Conservation (phyloP, 2,329 filamentous ascomycete genomes). For the Trichoderma hamatum region DNA sequence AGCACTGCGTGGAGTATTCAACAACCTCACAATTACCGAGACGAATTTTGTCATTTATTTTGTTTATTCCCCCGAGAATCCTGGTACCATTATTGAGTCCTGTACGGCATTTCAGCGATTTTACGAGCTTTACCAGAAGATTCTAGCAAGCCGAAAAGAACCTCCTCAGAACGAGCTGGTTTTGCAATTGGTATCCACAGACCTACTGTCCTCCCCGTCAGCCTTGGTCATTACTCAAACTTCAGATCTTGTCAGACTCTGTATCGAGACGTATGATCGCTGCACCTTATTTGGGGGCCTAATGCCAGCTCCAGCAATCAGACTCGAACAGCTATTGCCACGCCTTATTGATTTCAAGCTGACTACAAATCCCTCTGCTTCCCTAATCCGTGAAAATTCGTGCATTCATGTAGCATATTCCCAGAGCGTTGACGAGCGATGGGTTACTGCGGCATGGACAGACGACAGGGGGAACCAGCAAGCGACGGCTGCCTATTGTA, state of each 20-base stretch:
- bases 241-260: constrained; percentile 62
- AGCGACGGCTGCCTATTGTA: constrained; percentile 72
- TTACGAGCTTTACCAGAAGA: constrained; percentile 60
- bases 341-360: constrained; percentile 77
- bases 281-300: constrained; percentile 62
- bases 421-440: constrained; percentile 72
- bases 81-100: constrained; percentile 66
- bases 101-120: constrained; percentile 75
- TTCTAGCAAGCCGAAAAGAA: constrained; percentile 47
- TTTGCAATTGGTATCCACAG: constrained; percentile 73
- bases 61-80: constrained; percentile 67
- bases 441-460: constrained; percentile 81
- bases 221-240: constrained; percentile 65
- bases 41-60: constrained; percentile 77
- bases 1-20: constrained; percentile 51
- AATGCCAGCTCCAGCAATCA: constrained; percentile 69
- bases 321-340: constrained; percentile 71
- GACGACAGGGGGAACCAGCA: constrained; percentile 76
- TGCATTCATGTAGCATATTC: constrained; percentile 81
- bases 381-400: constrained; percentile 76
- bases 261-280: constrained; percentile 77
- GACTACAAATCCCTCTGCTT: constrained; percentile 66
- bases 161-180: constrained; percentile 66
- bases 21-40: constrained; percentile 46
- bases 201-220: constrained; percentile 65